phyloP scores from a whole-genome alignment of 83 land plant genomes.

The Larix sibirica region DNA sequence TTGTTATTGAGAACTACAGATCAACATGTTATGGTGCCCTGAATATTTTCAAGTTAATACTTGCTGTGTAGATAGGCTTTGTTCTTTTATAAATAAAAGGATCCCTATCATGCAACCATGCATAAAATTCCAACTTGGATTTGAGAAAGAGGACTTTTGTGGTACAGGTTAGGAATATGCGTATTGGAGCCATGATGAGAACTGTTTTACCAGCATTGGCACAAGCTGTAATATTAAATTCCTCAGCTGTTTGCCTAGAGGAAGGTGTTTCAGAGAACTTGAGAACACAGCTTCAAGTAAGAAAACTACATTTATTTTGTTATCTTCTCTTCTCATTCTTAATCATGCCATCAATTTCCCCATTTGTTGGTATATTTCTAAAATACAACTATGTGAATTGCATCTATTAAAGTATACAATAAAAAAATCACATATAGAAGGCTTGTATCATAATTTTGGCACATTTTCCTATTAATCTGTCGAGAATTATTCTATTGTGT shows the following conservation, averaged over 20 bases:
- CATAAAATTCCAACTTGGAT: background rate
- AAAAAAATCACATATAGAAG: no score
- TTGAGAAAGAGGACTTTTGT: background rate
- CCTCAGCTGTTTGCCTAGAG: conserved; percentile 14
- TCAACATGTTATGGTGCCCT: background rate
- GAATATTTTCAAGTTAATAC: background rate
- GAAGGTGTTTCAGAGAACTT: conserved; percentile 29
- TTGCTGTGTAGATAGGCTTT: background rate
- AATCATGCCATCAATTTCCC: no score
- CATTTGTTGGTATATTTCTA: no score
- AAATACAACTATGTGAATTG: no score
- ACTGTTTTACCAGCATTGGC: conserved; percentile 88
- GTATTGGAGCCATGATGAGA: conserved; percentile 98
- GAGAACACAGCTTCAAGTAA: conserved; percentile 74
- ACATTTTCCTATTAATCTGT: no score
- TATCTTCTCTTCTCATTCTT: background rate
- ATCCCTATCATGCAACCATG: background rate
- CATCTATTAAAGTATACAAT: no score
- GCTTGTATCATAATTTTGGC: no score
- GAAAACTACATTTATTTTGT: background rate
- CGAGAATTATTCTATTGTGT: no score
- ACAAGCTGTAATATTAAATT: conserved; percentile 77
- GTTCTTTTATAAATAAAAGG: background rate
- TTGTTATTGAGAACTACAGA: background rate
- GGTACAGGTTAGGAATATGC: conserved; percentile 83